Evolutionary conservation across 2,329 filamentous ascomycete genomes (phyloP).

Genomic region (Dothidotthia symphoricarpi): DNA sequence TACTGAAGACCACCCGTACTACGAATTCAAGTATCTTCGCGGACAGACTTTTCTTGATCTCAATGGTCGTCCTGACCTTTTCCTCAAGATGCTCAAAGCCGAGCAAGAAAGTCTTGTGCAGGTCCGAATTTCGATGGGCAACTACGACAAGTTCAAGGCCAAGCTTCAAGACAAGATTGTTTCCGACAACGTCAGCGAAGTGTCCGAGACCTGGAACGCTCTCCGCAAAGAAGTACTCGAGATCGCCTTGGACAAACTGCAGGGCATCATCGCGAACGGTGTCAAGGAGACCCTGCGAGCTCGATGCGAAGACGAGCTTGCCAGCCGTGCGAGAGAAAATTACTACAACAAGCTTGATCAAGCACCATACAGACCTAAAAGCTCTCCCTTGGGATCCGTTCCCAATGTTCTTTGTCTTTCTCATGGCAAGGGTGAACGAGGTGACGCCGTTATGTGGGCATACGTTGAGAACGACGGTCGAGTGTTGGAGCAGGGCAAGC

Average conservation of each 20-base stretch:
- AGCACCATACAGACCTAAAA: conserved; percentile 92
- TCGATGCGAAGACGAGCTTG: conserved; percentile 88
- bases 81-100: conserved; percentile 94
- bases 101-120: conserved; percentile 92
- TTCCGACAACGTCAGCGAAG: conserved; percentile 92
- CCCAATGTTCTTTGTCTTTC: conserved; percentile 85
- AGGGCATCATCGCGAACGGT: conserved; percentile 80
- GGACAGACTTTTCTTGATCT: conserved; percentile 83
- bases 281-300: conserved; percentile 93
- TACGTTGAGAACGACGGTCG: conserved; percentile 92
- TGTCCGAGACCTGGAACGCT: conserved; percentile 92
- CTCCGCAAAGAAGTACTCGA: conserved; percentile 84
- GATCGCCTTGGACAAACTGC: conserved; percentile 74
- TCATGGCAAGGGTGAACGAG: conserved; percentile 76
- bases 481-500: conserved; percentile 84
- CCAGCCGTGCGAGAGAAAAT: conserved; percentile 82
- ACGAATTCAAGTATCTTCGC: conserved; percentile 94
- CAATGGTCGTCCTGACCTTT: conserved; percentile 80
- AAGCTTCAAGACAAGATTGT: conserved; percentile 80
- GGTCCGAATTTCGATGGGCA: conserved; percentile 74
- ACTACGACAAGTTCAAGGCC: conserved; percentile 71
- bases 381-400: conserved; percentile 82
- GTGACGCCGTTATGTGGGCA: conserved; percentile 83
- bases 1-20: conserved; percentile 92
- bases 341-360: conserved; percentile 91